Conservation (phyloP, 257 asterid genomes). For the Solanum piurae region DNA sequence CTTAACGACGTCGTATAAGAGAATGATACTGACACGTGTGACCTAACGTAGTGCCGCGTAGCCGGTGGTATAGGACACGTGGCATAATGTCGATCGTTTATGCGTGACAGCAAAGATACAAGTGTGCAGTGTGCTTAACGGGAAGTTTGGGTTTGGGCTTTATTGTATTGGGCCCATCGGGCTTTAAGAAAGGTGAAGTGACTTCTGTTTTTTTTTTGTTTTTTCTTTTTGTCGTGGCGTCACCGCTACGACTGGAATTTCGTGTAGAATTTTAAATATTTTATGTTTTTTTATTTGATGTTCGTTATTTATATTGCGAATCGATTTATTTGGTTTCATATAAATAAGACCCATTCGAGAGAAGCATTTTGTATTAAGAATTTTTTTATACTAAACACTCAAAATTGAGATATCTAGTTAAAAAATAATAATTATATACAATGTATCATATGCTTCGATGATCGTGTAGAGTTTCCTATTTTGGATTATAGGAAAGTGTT, state of each 20-base stretch:
- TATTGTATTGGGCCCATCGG: not conserved
- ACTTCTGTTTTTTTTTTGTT: not conserved
- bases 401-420: no score
- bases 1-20: not conserved
- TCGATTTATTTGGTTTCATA: no score
- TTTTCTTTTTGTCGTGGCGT: constrained; percentile 2
- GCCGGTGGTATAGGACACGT: not conserved
- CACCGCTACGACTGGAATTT: constrained; percentile 21
- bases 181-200: not conserved
- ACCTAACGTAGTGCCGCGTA: not conserved
- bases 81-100: not conserved
- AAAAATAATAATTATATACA: no score
- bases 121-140: not conserved
- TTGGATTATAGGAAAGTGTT: not conserved
- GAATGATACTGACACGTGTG: not conserved
- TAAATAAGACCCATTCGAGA: no score
- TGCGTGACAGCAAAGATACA: not conserved
- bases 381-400: no score
- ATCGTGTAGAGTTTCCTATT: not conserved
- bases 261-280: not conserved
- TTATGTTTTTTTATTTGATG: not conserved
- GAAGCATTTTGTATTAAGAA: no score
- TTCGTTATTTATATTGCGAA: no score
- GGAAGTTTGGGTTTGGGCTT: not conserved
- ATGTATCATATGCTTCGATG: no score